Base-by-base conservation (phyloP, 768 basidiomycete species). In the Lentinus brumalis region DNA sequence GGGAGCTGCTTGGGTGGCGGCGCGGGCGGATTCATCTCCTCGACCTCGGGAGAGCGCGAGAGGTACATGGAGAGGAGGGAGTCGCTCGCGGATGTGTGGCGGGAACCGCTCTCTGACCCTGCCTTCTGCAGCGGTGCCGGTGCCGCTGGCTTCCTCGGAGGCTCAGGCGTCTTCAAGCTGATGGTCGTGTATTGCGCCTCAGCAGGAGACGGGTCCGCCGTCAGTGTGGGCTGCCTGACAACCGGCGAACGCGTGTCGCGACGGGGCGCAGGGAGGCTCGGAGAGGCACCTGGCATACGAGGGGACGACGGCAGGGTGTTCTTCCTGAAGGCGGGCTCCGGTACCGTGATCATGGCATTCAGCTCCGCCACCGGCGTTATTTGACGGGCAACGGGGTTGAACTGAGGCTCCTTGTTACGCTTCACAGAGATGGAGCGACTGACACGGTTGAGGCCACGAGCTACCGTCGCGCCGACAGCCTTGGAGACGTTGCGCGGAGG, bases 11-110 rank as follows among this genome's bases (percentile, higher is more conserved):
- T 51, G 7, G 59, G 59, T 3, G 68, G 70, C 14, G 59, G 62
- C 3, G 57, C 46, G 9, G 66, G 70, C 41, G 59, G 58, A 14
- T 61, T 53, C 50, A 63, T 58, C 11, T 53, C 54, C 8, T 42
- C 50, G 3, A 47, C 14, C 9, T 60, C 54, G 0, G 71, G 55
- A 3, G 66, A 46, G 12, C 62, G 63, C 7, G 67, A 70, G 26
- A 67, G 56, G 61, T 71, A 73, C 71, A 73, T 70, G 61, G 63
- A 70, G 53, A 73, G 60, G 35, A 74, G 42, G 14, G 71, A 72
- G 62, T 72, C 61, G 44, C 59, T 53, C 44, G 59, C 60, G 8
- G 60, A 61, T 1, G 60, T 57, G 49, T 53, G 50, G 18, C 54
- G 62, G n/a, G 63, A 53, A 8, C 50, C 55, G 0, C 44, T 49